Base-by-base conservation (phyloP, 2,329 filamentous ascomycete genomes). In the Ophiocordyceps camponoti-saundersi region DNA sequence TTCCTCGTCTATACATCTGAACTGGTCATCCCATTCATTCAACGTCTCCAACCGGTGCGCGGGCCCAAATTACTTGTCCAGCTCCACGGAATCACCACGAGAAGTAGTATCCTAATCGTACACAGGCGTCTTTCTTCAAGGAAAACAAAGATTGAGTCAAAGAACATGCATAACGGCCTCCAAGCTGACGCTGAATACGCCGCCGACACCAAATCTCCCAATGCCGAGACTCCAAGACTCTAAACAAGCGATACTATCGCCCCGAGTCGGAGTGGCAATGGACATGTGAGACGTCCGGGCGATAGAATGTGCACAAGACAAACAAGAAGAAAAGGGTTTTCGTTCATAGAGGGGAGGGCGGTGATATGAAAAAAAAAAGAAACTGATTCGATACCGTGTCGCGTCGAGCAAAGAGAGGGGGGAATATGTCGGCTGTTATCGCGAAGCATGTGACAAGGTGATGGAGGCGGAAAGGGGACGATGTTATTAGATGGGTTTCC, bases 81-180 rank as follows among this genome's bases (percentile, higher is more conserved):
- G n/a, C 36, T 39, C 36, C 36, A 18, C 11, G 16, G 16, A 26
- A 47, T 48, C 49, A 50, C 48, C 48, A 47, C 48, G 47, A 49
- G 47, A 51, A 49, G 36, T 36, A 36, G 20, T 47, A 46, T 52
- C 48, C 47, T 50, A 53, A 46, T 53, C 49, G 49, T 55, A 57
- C 53, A 55, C 46, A 34, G 46, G 40, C 23, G 42, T 18, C n/a
- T 39, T 10, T 20, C 7, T 39, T 10, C 8, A 39, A 48, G 44
- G 45, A 47, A 44, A 46, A 44, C 32, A 46, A 47, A 44, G 30
- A 20, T 39, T 10, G 36, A 16, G 36, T 39, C 36, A 39, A 39
- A 39, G 36, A 39, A 11, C 36, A 39, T 39, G 36, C 36, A 39
- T 39, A 6, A 39, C 16, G 7, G n/a, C 36, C 36, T 39, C 36